Conservation (phyloP, 2,329 filamentous ascomycete species). For the Nakataea oryzae region DNA sequence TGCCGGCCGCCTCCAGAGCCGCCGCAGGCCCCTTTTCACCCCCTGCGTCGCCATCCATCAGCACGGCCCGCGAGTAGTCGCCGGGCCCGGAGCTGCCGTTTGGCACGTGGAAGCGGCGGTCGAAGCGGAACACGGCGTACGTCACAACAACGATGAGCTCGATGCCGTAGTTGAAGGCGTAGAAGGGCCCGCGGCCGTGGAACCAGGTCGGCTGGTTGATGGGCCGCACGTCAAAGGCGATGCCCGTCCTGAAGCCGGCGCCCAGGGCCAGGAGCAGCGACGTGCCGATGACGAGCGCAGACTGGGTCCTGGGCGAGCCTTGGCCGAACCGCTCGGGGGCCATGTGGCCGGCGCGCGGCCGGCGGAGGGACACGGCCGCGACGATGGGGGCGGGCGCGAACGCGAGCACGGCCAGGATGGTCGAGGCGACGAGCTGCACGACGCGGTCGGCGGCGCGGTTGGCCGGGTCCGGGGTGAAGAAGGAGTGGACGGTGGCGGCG, state of each 20-base stretch:
- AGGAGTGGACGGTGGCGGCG: constrained; percentile 48
- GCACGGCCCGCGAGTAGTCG: constrained; percentile 23
- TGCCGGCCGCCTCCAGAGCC: neutral
- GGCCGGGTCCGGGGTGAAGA: constrained; percentile 50
- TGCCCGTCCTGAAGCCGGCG: constrained; percentile 57
- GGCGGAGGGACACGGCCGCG: constrained; percentile 36
- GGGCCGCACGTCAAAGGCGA: constrained; percentile 40
- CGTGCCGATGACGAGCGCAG: constrained; percentile 50
- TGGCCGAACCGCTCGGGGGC: constrained; percentile 50
- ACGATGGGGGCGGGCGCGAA: constrained; percentile 56
- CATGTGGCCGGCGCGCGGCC: constrained; percentile 8
- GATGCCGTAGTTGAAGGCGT: constrained; percentile 66
- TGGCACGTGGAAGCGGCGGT: constrained; percentile 65
- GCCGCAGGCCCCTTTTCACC: neutral
- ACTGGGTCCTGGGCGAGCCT: constrained; percentile 57
- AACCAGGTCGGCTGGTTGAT: constrained; percentile 53
- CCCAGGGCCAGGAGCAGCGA: constrained; percentile 54
- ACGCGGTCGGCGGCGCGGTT: constrained; percentile 42
- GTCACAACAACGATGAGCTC: constrained; percentile 61
- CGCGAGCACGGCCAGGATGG: constrained; percentile 52
- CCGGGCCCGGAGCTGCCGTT: constrained; percentile 54
- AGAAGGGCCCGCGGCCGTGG: constrained; percentile 63
- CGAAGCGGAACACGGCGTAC: constrained; percentile 59
- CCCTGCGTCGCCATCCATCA: neutral
- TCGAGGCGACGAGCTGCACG: constrained; percentile 53